Conservation (phyloP, 2,329 filamentous ascomycete genomes). For the Penicillium digitatum region DNA sequence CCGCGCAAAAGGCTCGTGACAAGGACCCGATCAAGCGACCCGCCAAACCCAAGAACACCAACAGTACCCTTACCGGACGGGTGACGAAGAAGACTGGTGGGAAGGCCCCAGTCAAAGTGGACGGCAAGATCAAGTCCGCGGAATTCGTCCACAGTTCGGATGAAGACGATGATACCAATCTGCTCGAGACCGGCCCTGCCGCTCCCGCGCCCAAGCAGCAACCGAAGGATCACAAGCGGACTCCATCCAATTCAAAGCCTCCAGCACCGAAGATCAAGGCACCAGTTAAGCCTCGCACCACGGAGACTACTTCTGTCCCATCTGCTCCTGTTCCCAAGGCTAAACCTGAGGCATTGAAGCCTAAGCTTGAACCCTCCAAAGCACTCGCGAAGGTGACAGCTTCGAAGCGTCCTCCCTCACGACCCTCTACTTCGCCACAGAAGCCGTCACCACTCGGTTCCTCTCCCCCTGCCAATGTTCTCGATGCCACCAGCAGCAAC, state of each 20-base stretch:
- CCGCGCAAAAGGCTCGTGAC: slow-evolving; percentile 39
- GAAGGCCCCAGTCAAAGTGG: slow-evolving; percentile 36
- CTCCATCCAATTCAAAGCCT: slow-evolving; percentile 17
- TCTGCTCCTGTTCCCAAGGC: slow-evolving; percentile 26
- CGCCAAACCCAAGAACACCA: slow-evolving; percentile 47
- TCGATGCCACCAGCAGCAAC: slow-evolving; percentile 50
- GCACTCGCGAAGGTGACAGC: slow-evolving; percentile 31
- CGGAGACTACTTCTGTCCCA: slow-evolving; percentile 12
- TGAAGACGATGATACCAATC: slow-evolving; percentile 39
- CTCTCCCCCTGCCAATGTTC: slow-evolving; percentile 59
- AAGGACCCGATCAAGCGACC: slow-evolving; percentile 35
- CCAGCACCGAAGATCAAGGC: slow-evolving; percentile 18
- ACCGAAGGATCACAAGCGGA: slow-evolving; percentile 14
- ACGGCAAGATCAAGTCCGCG: slow-evolving; percentile 51
- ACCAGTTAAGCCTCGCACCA: slow-evolving; percentile 17
- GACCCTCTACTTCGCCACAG: slow-evolving; percentile 51
- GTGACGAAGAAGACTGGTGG: slow-evolving; percentile 46
- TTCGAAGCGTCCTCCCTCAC: slow-evolving; percentile 38
- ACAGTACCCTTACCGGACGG: slow-evolving; percentile 46
- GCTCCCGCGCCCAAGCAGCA: slow-evolving; percentile 17
- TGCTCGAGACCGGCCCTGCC: slow-evolving; percentile 36
- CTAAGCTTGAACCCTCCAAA: slow-evolving; percentile 26
- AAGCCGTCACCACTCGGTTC: slow-evolving; percentile 61
- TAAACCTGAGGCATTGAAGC: slow-evolving; percentile 1
- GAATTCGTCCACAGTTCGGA: slow-evolving; percentile 54